Percentiles rank a stretch among this genome's conserved stretches.
Evolutionary conservation across 2,329 filamentous ascomycete genomes (phyloP).

Genomic region (Talaromyces marneffei): DNA sequence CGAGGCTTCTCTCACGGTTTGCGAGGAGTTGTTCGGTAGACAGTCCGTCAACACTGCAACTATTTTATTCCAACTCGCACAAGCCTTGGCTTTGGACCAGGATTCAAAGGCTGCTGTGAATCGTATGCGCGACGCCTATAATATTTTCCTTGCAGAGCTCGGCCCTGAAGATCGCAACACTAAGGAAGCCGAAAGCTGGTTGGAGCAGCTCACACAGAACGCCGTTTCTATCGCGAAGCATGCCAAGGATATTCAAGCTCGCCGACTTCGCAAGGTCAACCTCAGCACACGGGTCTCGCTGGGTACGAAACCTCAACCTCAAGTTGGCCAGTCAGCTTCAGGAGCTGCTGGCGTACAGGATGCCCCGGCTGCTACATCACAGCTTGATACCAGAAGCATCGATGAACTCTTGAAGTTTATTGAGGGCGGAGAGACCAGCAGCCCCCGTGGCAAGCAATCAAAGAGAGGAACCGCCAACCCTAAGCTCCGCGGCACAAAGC

Average conservation of each 20-base stretch:
- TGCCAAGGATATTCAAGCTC: constrained; percentile 75
- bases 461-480: constrained; percentile 41
- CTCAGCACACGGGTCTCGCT: constrained; percentile 58
- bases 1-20: constrained; percentile 82
- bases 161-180: constrained; percentile 93
- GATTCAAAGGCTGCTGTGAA: constrained; percentile 87
- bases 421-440: constrained; percentile 57
- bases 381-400: constrained; percentile 73
- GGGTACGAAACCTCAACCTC: constrained; percentile 56
- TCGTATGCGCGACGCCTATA: constrained; percentile 94
- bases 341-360: constrained; percentile 41
- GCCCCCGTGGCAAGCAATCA: constrained; percentile 39
- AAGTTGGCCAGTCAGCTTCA: constrained; percentile 54
- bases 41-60: constrained; percentile 90
- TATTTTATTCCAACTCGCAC: constrained; percentile 91
- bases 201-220: constrained; percentile 92
- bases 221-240: constrained; percentile 93
- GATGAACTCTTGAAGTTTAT: constrained; percentile 94
- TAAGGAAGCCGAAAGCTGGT: constrained; percentile 94
- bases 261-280: constrained; percentile 65
- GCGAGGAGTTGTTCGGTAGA: constrained; percentile 82
- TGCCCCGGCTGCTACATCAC: constrained; percentile 33
- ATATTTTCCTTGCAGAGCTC: constrained; percentile 83
- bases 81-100: constrained; percentile 90
- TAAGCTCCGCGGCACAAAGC: constrained; percentile 40